Conservation (phyloP, 257 asterid species). For the Scutellaria galericulata region DNA sequence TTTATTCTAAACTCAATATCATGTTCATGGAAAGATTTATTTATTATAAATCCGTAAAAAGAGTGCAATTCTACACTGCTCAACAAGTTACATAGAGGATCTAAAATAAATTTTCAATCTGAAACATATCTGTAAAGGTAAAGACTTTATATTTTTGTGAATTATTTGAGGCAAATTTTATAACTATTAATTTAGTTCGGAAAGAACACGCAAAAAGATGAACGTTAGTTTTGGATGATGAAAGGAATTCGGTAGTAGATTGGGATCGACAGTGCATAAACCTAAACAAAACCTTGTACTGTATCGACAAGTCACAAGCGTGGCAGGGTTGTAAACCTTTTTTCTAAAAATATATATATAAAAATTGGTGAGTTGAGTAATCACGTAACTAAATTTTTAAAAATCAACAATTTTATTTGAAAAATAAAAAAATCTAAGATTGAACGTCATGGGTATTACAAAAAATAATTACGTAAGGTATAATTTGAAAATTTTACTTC, state of each 20-base stretch:
- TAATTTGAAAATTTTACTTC: no score
- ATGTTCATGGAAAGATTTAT: no score
- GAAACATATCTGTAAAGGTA: not conserved
- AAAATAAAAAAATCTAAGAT: no score
- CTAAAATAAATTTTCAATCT: not conserved
- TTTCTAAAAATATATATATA: no score
- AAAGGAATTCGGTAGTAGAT: not conserved
- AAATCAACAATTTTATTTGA: no score
- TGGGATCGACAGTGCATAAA: not conserved
- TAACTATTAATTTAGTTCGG: not conserved
- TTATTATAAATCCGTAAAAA: no score
- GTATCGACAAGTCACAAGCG: not conserved
- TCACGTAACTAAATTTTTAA: not conserved
- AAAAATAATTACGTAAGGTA: no score
- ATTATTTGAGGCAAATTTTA: not conserved
- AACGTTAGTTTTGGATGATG: not conserved
- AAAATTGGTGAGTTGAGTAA: not conserved
- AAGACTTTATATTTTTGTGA: not conserved
- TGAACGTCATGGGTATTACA: no score
- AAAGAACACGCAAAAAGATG: not conserved
- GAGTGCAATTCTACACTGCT: no score
- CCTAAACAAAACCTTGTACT: not conserved
- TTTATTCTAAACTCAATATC: no score
- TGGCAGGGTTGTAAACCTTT: not conserved
- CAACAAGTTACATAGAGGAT: not conserved